These are phyloP conservation scores for Lasiosphaeria ovina DNA, from an alignment of 495 filamentous ascomycete species.

Conservation along the genomic window DNA sequence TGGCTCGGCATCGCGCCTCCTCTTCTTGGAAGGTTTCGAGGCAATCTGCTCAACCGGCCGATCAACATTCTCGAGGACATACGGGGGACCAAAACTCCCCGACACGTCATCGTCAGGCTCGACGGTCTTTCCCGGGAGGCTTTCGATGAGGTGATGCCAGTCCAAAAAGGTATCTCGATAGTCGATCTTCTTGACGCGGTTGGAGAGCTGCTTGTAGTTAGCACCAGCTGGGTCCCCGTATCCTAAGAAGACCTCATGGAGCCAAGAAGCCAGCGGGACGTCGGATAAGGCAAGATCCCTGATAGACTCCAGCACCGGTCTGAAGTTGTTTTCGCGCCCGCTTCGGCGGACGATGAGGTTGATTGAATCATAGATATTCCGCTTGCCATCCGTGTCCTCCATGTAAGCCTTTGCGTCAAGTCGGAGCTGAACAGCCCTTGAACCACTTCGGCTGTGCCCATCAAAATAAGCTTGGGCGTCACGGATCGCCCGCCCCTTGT, in stretches of 20 bases:
- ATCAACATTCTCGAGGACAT: slow-evolving; percentile 67
- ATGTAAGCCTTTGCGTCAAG: slow-evolving; percentile 79
- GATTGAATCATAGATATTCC: slow-evolving; percentile 78
- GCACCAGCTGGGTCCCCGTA: slow-evolving; percentile 90
- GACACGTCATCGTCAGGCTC: slow-evolving; percentile 69
- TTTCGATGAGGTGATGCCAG: slow-evolving; percentile 91
- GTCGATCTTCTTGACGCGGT: slow-evolving; percentile 73
- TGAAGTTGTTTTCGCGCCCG: slow-evolving; percentile 96
- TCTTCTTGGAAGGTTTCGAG: slow-evolving; percentile 70
- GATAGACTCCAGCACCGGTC: slow-evolving; percentile 87
- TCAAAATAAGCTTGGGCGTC: slow-evolving; percentile 50
- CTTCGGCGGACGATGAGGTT: slow-evolving; percentile 84
- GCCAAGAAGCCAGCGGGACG: slow-evolving; percentile 82
- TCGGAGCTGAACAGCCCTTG: slow-evolving; percentile 73
- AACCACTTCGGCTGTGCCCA: slow-evolving; percentile 43
- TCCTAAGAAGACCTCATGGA: slow-evolving; percentile 94
- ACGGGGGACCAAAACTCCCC: slow-evolving; percentile 81
- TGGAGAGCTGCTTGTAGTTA: slow-evolving; percentile 78
- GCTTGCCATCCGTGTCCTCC: slow-evolving; percentile 72
- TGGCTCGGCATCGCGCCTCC: slow-evolving; percentile 70
- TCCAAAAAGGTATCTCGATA: slow-evolving; percentile 92
- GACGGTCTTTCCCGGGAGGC: slow-evolving; percentile 78
- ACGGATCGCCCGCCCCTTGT: slow-evolving; percentile 74
- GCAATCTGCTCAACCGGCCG: slow-evolving; percentile 42
- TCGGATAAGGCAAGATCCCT: slow-evolving; percentile 81